Evolutionary conservation across 78 protist species (phyloP), one percentile per base, ranked within the genome.

Genomic region (Dictyostelium intermedium): DNA sequence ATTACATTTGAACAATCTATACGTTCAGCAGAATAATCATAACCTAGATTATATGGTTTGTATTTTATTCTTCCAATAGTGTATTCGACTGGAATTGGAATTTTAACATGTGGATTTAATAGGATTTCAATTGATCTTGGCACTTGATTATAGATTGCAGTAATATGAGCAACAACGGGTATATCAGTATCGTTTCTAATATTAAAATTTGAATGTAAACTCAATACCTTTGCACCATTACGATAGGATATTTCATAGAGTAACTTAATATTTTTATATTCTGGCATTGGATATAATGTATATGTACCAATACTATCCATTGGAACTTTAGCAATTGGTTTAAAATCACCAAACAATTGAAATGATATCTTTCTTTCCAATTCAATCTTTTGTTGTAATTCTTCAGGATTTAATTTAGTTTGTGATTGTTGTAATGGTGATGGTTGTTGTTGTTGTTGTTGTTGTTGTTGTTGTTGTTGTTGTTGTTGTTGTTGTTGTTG

Each of bases 261-360:
- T 43, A 84, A 23, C 13, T 84, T 83, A 11, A 78, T 82, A 53
- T 32, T 32, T 60, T 56, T 83, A 81, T 47, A 91, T 14, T 84
- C 91, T 39, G 86, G 91, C 87, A 83, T 76, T 83, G 95, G 92
- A 39, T 83, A 89, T 1, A 84, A 6, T 7, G 89, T 79, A 50
- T 89, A 89, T 3, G 94, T 89, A n/a, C 94, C 94, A 66, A 89
- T 47, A 23, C 35, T 80, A 60, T 89, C 94, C 74, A 89, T 80
- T 39, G 95, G 95, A 25, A 84, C 25, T 30, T 60, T 63, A 20
- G 45, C n/a, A 25, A 83, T 74, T 37, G 83, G 83, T 77, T 83
- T 79, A 53, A 91, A 91, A 8, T 84, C 80, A 43, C 91, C 95
- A 53, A 39, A 73, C 66, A 84, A 61, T 32, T 91, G 92, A 69